Evolutionary conservation across 2,329 filamentous ascomycete species (phyloP), one percentile per base, ranked within the genome.

Genomic region (Fusarium nisikadoi): DNA sequence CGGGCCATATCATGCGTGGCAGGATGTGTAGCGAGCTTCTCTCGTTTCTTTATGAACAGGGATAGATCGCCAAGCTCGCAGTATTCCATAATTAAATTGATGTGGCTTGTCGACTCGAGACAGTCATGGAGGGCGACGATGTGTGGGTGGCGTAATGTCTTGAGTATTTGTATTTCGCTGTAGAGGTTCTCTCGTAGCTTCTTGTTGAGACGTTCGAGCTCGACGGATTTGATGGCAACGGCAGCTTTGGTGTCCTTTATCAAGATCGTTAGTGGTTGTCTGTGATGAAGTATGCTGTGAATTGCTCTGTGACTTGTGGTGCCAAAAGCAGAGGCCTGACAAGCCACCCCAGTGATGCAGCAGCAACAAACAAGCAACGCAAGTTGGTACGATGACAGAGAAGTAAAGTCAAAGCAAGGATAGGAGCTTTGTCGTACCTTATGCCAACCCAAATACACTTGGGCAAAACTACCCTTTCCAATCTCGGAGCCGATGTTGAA

Each of bases 41-140:
- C 91, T 68, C 95, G 90, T 84, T 96, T 97, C 87, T 96, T 97
- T 84, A 99, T 98, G 82, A 99, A 98, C 59, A 95, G 87, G 16
- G 96, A 97, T 65, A 99, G 84, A 79, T 99, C 96, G 27, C 96
- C 95, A 43, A 99, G 88, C 80, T 97, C 94, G 84, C 96, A 98
- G 83, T 97, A 98, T 84, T 99, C 96, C 95, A 98, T 99, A 71
- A 98, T 92, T 65, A 99, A 89, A 83, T 99, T 96, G 83, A 98
- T 98, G 79, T 97, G 93, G 27, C 92, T 91, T 7, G 90, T 86
- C 2, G 94, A 92, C 81, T 98, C 95, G 81, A 95, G 89, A 84
- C 95, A 98, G 83, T 97, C 94, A 85, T 98, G 95, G 52, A 99
- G 91, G 75, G 94, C 93, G 74, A 98, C 96, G 76, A 99, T 98